Evolutionary conservation across 192 early-diverging fungal genomes (phyloP).

Genomic region (Coemansia sp.): DNA sequence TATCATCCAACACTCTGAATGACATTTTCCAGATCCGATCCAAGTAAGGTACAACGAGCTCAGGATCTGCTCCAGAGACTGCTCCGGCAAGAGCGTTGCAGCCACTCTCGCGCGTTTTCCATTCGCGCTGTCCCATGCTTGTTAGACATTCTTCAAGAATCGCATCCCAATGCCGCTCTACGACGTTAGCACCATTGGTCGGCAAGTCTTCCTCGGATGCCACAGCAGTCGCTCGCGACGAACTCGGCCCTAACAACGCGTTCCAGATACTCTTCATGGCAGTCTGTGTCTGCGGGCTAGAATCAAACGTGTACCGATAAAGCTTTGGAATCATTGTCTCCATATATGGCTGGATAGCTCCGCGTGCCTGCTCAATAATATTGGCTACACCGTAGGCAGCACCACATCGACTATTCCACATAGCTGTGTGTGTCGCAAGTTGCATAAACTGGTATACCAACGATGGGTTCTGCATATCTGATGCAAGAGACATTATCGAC

Average conservation of each 20-base stretch:
- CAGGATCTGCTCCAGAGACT: constrained; percentile 17
- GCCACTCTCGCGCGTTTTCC: constrained; percentile 85
- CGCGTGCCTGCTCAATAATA: constrained; percentile 75
- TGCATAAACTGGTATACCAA: constrained; percentile 93
- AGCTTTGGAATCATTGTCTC: constrained; percentile 76
- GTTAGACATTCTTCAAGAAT: constrained; percentile 81
- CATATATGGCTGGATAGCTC: constrained; percentile 78
- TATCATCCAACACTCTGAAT: constrained; percentile 89
- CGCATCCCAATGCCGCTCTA: constrained; percentile 50
- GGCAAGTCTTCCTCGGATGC: not conserved
- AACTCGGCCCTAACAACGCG: constrained; percentile 60
- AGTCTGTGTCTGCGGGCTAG: constrained; percentile 79
- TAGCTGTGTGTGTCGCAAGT: constrained; percentile 85
- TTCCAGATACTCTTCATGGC: constrained; percentile 93
- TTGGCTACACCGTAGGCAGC: constrained; percentile 85
- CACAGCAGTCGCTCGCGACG: not conserved
- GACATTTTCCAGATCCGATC: constrained; percentile 86
- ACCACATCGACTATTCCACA: constrained; percentile 87
- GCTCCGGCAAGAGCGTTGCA: constrained; percentile 44
- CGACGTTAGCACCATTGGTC: constrained; percentile 9
- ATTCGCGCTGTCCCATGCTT: constrained; percentile 76
- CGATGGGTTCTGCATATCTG: constrained; percentile 91
- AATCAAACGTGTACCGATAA: constrained; percentile 90
- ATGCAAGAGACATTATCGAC: constrained; percentile 82
- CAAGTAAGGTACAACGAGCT: constrained; percentile 59